Percentiles rank a stretch among this genome's conserved stretches.
Evolutionary conservation across 345 rosid species (phyloP).

Genomic region (Psidium friedrichsthalianum): DNA sequence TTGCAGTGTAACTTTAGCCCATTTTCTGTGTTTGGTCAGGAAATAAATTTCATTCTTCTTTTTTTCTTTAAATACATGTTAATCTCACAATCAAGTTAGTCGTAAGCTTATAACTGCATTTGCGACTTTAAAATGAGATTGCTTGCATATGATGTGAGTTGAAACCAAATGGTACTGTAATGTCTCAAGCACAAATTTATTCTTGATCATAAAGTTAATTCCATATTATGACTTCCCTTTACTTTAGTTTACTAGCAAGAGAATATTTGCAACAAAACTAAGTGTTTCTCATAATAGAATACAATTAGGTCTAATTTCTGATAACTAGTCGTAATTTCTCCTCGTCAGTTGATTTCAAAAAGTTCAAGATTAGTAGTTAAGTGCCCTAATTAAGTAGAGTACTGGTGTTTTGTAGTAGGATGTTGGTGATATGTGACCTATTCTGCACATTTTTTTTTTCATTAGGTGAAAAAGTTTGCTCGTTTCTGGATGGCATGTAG

Average conservation of each 20-base stretch:
- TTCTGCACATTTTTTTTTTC: neutral
- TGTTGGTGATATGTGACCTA: neutral
- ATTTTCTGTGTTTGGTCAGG: no score
- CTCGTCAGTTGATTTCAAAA: neutral
- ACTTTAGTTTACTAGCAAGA: neutral
- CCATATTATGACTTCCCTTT: neutral
- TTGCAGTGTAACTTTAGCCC: no score
- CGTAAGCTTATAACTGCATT: neutral
- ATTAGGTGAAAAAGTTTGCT: neutral
- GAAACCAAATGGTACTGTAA: neutral
- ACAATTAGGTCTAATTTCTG: neutral
- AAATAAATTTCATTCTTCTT: neutral
- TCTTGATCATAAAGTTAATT: neutral
- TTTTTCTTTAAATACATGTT: neutral
- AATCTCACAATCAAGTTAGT: neutral
- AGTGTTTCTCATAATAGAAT: neutral
- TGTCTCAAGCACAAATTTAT: neutral
- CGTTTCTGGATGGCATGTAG: neutral
- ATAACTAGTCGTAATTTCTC: neutral
- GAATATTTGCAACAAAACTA: neutral
- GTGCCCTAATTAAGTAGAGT: neutral
- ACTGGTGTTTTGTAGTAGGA: neutral
- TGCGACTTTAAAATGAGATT: neutral
- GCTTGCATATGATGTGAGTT: neutral
- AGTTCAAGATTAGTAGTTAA: neutral